Percentiles rank a stretch among this genome's conserved stretches.
Conservation (phyloP, 129 eudicot genomes). For the Gnaphalium uliginosum region DNA sequence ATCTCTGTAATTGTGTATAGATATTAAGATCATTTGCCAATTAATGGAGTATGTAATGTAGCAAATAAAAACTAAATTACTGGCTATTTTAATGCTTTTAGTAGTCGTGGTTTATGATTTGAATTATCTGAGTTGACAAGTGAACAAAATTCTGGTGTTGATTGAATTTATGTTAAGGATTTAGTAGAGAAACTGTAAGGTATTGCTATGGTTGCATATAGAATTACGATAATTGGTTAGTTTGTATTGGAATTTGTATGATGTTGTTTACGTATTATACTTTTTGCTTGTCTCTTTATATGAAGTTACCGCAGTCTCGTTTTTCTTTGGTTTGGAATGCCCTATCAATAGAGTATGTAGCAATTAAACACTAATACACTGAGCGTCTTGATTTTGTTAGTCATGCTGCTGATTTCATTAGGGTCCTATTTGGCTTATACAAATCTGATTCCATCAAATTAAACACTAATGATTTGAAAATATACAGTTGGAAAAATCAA, state of each 20-base stretch:
- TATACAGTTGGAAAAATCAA: conserved; percentile 11
- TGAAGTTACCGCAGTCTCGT: background rate
- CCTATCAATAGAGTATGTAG: background rate
- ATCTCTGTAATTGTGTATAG: background rate
- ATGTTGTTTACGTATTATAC: background rate
- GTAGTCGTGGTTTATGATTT: background rate
- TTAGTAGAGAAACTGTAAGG: background rate
- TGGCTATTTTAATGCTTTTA: conserved; percentile 2
- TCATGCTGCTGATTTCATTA: conserved; percentile 10
- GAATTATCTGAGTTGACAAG: background rate
- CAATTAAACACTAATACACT: background rate
- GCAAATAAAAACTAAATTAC: conserved; percentile 8
- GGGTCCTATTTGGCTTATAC: background rate
- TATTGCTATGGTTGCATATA: background rate
- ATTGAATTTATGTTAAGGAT: background rate
- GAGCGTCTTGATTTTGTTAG: conserved; percentile 3
- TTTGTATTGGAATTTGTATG: background rate
- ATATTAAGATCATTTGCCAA: background rate
- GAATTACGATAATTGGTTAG: background rate
- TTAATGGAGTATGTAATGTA: conserved; percentile 6
- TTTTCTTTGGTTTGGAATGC: background rate
- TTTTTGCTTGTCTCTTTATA: background rate
- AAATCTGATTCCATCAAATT: background rate
- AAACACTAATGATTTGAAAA: background rate
- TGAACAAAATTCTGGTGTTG: background rate